A percentile compares a stretch with the other conserved stretches of the same genome.
Conservation (phyloP, 257 asterid genomes). For the Rhazya stricta region DNA sequence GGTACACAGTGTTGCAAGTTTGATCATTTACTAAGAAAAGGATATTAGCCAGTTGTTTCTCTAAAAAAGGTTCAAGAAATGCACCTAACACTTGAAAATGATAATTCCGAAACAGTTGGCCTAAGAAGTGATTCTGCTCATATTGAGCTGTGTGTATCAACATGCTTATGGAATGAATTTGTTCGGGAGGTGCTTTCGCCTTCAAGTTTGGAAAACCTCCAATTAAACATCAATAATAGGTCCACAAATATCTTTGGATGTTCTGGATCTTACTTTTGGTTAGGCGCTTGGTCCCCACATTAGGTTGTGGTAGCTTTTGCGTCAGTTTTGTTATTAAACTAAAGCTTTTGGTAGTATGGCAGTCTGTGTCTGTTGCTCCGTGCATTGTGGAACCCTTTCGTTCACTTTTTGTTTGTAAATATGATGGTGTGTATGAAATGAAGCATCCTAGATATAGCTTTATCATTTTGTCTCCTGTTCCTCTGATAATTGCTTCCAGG, state of each 20-base stretch:
- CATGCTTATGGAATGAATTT: not conserved
- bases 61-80: not conserved
- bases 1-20: not conserved
- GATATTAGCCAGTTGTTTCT: not conserved
- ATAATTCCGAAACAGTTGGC: not conserved
- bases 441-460: not conserved
- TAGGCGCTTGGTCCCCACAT: constrained; percentile 39
- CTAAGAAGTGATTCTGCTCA: not conserved
- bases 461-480: not conserved
- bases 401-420: not conserved
- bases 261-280: constrained; percentile 27
- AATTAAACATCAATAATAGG: not conserved
- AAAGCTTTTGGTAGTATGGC: not conserved
- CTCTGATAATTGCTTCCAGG: not conserved
- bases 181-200: constrained; percentile 2
- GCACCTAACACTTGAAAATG: constrained; percentile 9
- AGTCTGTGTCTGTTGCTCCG: constrained; percentile 4
- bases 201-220: not conserved
- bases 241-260: constrained; percentile 22
- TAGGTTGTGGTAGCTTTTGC: constrained; percentile 24
- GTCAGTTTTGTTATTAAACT: constrained; percentile 10
- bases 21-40: not conserved
- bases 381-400: not conserved
- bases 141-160: not conserved
- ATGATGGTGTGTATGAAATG: not conserved